A percentile compares a stretch with the other conserved stretches of the same genome.
phyloP scores from a whole-genome alignment of 1,139 yeast genomes.

The Candida sp. region DNA sequence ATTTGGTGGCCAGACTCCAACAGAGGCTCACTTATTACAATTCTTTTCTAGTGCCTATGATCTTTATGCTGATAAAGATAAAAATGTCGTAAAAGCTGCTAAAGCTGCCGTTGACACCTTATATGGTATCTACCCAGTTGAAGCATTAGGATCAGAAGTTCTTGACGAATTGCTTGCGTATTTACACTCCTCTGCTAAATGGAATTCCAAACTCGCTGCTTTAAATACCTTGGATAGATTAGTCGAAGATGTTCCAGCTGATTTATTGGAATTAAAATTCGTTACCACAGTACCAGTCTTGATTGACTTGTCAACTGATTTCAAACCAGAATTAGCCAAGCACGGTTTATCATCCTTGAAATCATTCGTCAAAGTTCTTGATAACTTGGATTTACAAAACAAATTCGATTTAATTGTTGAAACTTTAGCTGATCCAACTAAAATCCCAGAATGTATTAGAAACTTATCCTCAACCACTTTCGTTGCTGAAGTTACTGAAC shows the following conservation, averaged over 20 bases:
- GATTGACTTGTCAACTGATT: conserved; percentile 89
- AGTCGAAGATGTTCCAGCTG: conserved; percentile 79
- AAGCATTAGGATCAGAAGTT: conserved; percentile 71
- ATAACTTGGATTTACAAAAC: conserved; percentile 87
- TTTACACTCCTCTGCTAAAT: conserved; percentile 81
- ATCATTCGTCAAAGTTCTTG: conserved; percentile 75
- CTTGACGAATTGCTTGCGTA: conserved; percentile 60
- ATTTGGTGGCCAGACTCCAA: conserved; percentile 66
- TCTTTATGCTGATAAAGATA: conserved; percentile 80
- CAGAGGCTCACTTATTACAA: conserved; percentile 69
- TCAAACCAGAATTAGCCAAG: conserved; percentile 92
- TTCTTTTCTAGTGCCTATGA: conserved; percentile 59
- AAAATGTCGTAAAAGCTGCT: conserved; percentile 80
- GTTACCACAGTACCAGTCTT: conserved; percentile 77
- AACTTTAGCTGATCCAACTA: conserved; percentile 85
- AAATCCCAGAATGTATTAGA: conserved; percentile 87
- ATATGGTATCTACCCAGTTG: conserved; percentile 69
- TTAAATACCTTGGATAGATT: conserved; percentile 69
- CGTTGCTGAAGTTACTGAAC: conserved; percentile 98
- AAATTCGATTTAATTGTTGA: conserved; percentile 83
- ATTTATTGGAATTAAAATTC: conserved; percentile 78
- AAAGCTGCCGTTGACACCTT: conserved; percentile 66
- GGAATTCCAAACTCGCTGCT: conserved; percentile 89
- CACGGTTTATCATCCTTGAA: conserved; percentile 73
- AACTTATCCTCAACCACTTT: conserved; percentile 91